Evolutionary conservation across 768 basidiomycete species (phyloP), one percentile per base, ranked within the genome.

Genomic region (Mycena albidolilacea): DNA sequence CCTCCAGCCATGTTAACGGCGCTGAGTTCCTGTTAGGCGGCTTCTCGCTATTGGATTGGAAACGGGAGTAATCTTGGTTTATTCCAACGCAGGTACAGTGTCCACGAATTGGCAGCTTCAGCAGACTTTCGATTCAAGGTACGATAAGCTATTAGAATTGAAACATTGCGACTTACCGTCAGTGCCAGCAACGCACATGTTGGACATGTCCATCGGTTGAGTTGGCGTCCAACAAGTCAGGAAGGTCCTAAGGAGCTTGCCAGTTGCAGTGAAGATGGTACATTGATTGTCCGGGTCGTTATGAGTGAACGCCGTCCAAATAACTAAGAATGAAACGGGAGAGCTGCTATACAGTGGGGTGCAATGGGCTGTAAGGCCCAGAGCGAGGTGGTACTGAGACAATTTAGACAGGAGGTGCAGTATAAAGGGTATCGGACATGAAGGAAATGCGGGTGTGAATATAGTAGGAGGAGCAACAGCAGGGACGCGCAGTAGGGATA

Each of bases 241-340:
- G 78, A 66, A 14, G 77, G 75, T n/a, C 71, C 77, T 55, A 84
- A 82, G 69, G 86, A 90, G 71, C 87, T 98, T 64, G 97, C 95
- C 43, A 95, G 92, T 70, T 95, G 95, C 78, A 95, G 95, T 81
- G 96, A 97, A 85, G 97, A 98, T 87, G 92, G 95, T 86, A 94
- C 93, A 86, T 85, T 97, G 83, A 86, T 85, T 79, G 85, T 95
- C 84, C 89, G 87, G 76, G 79, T 85, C 78, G 81, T 83, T 84
- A 84, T 82, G 64, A 85, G 86, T 84, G 85, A 83, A 84, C 84
- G 78, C 76, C 78, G 82, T 83, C 83, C 83, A 84, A 69, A 82
- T 80, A 80, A 80, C 81, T 84, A 84, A 83, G 79, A 82, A 80
- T 77, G 78, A 79, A 81, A 78, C 55, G 61, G 76, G 79, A 81